Evolutionary conservation across 305 asterid genomes (phyloP).

Genomic region (Solanum hybrid): DNA sequence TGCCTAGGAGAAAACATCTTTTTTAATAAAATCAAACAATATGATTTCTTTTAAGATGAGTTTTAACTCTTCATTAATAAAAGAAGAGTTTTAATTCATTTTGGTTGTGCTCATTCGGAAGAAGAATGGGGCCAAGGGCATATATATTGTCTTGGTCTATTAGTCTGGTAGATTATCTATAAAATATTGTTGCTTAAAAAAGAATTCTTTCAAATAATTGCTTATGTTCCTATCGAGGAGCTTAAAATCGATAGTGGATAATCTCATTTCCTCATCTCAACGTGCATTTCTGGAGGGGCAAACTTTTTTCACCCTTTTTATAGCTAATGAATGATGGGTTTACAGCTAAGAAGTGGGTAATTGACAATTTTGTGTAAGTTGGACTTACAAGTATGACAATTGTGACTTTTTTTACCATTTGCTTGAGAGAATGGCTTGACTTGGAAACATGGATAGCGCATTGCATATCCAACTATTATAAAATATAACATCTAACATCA

Average conservation of each 20-base stretch:
- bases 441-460: background rate
- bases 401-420: background rate
- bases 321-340: background rate
- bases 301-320: background rate
- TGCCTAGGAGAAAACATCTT: no score
- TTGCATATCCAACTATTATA: background rate
- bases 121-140: background rate
- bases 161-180: background rate
- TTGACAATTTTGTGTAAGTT: background rate
- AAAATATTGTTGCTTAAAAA: background rate
- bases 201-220: background rate
- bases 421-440: background rate
- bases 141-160: background rate
- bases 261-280: background rate
- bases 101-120: background rate
- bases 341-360: background rate
- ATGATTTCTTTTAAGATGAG: no score
- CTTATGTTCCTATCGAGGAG: background rate
- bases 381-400: background rate
- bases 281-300: background rate
- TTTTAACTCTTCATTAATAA: background rate
- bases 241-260: background rate
- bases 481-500: background rate
- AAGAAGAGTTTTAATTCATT: background rate
- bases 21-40: no score